Percentiles rank a stretch among this genome's conserved stretches.
Conservation (phyloP, 2,329 filamentous ascomycete species). For the Sporothrix brunneoviolacea region DNA sequence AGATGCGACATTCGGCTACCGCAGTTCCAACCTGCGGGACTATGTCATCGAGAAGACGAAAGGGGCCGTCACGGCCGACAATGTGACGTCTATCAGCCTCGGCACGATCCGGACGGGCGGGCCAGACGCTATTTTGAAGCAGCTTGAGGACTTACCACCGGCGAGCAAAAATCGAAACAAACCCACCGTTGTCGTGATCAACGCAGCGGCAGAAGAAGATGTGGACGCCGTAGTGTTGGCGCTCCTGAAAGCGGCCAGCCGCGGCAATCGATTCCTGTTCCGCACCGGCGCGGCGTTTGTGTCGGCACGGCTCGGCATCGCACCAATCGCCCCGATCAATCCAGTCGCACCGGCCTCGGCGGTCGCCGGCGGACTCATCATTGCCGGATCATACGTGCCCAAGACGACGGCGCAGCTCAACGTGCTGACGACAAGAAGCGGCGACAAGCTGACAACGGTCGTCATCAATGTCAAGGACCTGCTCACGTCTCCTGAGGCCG, state of each 20-base stretch:
- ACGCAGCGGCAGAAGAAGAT: slow-evolving; percentile 43
- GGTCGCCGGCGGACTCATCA: not conserved
- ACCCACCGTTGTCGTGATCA: slow-evolving; percentile 36
- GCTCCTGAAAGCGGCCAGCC: slow-evolving; percentile 29
- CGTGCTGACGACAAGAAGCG: slow-evolving; percentile 39
- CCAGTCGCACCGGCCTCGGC: not conserved
- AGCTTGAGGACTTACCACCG: slow-evolving; percentile 34
- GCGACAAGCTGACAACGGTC: slow-evolving; percentile 42
- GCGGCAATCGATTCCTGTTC: slow-evolving; percentile 31
- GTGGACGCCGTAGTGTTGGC: slow-evolving; percentile 49
- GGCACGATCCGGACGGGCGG: slow-evolving; percentile 36
- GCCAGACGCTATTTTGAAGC: slow-evolving; percentile 34
- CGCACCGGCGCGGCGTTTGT: slow-evolving; percentile 12
- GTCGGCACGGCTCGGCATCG: slow-evolving; percentile 1
- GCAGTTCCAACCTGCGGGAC: slow-evolving; percentile 44
- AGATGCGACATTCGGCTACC: slow-evolving; percentile 53
- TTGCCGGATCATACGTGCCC: slow-evolving; percentile 7
- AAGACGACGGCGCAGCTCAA: slow-evolving; percentile 25
- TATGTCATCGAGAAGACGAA: slow-evolving; percentile 49
- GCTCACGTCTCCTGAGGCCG: slow-evolving; percentile 25
- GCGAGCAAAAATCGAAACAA: slow-evolving; percentile 30
- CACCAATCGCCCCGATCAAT: not conserved
- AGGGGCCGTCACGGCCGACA: slow-evolving; percentile 20
- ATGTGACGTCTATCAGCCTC: slow-evolving; percentile 38
- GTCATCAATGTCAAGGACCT: slow-evolving; percentile 43